phyloP scores from a whole-genome alignment of 208 protist species.

The Crithidia expoeki region DNA sequence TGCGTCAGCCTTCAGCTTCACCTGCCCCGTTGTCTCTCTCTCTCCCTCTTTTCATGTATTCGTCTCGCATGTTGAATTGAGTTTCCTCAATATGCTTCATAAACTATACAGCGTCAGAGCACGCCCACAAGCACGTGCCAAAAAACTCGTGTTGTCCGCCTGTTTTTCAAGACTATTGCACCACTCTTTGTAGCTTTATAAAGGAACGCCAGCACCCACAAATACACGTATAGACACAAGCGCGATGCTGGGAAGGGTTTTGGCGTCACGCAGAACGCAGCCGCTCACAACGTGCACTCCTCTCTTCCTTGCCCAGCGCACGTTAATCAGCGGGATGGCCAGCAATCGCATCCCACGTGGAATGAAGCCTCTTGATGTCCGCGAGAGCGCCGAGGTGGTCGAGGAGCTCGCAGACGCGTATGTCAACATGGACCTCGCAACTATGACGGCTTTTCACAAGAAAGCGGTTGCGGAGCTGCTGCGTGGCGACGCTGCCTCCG shows the following conservation, averaged over 20 bases:
- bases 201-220: no score
- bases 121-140: no score
- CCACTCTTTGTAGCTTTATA: no score
- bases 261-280: not conserved
- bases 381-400: slow-evolving; percentile 48
- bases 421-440: slow-evolving; percentile 68
- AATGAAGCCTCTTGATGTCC: slow-evolving; percentile 45
- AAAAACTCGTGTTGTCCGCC: no score
- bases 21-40: no score
- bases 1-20: no score
- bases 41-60: no score
- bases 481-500: slow-evolving; percentile 24
- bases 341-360: slow-evolving; percentile 53
- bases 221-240: not conserved
- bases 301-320: slow-evolving; percentile 13
- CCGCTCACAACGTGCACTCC: not conserved
- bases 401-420: slow-evolving; percentile 72
- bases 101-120: no score
- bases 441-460: slow-evolving; percentile 59
- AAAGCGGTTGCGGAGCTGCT: slow-evolving; percentile 61
- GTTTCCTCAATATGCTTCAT: no score
- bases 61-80: no score
- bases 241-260: slow-evolving; percentile 6
- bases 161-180: no score
- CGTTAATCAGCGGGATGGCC: slow-evolving; percentile 42